Percentiles rank a stretch among this genome's conserved stretches.
Evolutionary conservation across 2,329 filamentous ascomycete species (phyloP).

Genomic region (Penicillium hesseltinei): DNA sequence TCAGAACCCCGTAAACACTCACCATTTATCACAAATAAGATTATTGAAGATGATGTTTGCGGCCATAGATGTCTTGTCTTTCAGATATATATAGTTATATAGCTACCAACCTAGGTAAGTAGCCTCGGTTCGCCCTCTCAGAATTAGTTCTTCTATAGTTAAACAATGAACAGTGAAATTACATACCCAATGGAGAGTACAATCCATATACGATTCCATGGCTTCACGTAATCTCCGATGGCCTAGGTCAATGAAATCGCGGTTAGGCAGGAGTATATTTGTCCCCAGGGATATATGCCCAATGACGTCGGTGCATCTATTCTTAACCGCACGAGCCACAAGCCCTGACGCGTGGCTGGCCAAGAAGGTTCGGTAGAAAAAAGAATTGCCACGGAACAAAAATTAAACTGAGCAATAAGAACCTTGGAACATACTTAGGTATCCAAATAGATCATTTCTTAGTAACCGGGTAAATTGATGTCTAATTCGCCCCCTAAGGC

Average conservation of each 20-base stretch:
- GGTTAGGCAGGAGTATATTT: conserved; percentile 7
- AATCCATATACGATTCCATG: no score
- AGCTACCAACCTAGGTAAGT: no score
- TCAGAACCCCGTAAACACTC: no score
- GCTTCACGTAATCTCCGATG: not conserved
- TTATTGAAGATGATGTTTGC: no score
- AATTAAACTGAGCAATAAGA: not conserved
- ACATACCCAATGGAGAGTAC: not conserved
- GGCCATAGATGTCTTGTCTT: no score
- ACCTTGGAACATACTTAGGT: not conserved
- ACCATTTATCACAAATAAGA: no score
- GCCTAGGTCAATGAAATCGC: not conserved
- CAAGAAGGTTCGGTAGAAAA: not conserved
- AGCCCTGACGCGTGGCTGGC: conserved; percentile 11
- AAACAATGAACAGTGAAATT: not conserved
- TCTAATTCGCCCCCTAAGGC: conserved; percentile 23
- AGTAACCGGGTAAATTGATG: not conserved
- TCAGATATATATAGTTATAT: no score
- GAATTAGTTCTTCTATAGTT: not conserved
- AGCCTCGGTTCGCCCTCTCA: no score
- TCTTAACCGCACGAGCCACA: conserved; percentile 25
- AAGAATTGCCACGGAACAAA: not conserved
- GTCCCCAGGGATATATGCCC: conserved; percentile 12
- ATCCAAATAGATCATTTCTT: not conserved
- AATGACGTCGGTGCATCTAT: conserved; percentile 30